Base-by-base conservation (phyloP, 129 eudicot genomes). In the Cynara cardunculus region DNA sequence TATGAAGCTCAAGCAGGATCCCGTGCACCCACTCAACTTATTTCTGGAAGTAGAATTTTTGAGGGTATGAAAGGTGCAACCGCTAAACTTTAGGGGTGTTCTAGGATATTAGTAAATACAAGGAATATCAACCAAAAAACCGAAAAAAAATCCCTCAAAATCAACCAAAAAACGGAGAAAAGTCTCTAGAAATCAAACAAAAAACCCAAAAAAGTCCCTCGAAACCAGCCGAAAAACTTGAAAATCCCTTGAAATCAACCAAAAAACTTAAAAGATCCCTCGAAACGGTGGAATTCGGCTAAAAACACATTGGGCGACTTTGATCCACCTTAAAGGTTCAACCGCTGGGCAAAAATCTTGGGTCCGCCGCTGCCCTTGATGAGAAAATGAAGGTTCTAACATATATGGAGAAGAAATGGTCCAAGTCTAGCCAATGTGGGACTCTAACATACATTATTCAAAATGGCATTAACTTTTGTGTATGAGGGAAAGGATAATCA, bases 401-500 rank as follows among this genome's bases (percentile, higher is more conserved):
- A n/a, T 56, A 56, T 56, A 56, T 56, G 65, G 9, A 56, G 62
- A 6, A 49, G 21, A 14, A 49, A 14, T 46, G 62, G 62, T 49
- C 21, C 62, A 49, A 49, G 62, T 49, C 62, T 56, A 56, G 24
- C 65, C 10, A 2, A 56, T 7, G 8, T 56, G 21, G 9, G 2
- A 56, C 65, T 56, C 64, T 16, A 14, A n/a, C 22, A 1, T 18
- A 56, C 0, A 27, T 13, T 56, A 13, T 27, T 30, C 7, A 28
- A 12, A 16, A 75, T n/a, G 4, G 18, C 19, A 41, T 44, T 16
- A 28, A 14, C 25, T 18, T n/a, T 53, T 27, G 11, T 26, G 19
- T 73, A 78, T 34, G 16, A 26, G 14, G 56, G 41, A 73, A 70
- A 25, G n/a, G 46, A 86, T 74, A 74, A 32, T n/a, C 0, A 35